Percentiles rank a stretch among this genome's conserved stretches.
These are phyloP conservation scores for Cyberlindnera amylophila DNA, from an alignment of 805 yeast species.

Conservation along the genomic window DNA sequence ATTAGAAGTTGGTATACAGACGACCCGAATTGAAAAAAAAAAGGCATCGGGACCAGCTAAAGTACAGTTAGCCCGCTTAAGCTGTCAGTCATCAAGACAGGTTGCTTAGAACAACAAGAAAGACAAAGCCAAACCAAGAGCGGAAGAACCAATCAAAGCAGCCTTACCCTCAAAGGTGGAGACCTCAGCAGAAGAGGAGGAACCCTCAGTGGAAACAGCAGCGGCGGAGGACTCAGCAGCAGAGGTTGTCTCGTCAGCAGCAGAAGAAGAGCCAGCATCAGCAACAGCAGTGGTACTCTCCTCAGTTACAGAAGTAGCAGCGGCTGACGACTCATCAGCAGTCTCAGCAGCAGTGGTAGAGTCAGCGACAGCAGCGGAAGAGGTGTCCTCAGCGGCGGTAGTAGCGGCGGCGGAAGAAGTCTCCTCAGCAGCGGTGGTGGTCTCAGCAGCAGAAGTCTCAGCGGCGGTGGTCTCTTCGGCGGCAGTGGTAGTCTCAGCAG, in stretches of 20 bases:
- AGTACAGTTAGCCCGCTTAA: too few species aligned
- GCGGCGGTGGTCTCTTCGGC: slow-evolving; percentile 16
- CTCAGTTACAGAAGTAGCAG: slow-evolving; percentile 20
- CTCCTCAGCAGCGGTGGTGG: slow-evolving; percentile 10
- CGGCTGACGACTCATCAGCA: slow-evolving; percentile 27
- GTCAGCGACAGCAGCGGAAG: slow-evolving; percentile 16
- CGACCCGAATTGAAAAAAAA: too few species aligned
- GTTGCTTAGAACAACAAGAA: slow-evolving; percentile 16
- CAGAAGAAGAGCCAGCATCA: slow-evolving; percentile 7
- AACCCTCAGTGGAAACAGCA: slow-evolving; percentile 9
- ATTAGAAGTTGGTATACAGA: neutral
- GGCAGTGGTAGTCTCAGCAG: slow-evolving; percentile 4
- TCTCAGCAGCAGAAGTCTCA: slow-evolving; percentile 11
- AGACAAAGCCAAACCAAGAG: slow-evolving; percentile 19
- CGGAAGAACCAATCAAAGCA: slow-evolving; percentile 19
- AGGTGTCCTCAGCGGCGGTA: slow-evolving; percentile 13
- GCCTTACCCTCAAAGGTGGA: slow-evolving; percentile 24
- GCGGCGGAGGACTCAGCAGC: slow-evolving; percentile 11
- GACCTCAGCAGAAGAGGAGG: slow-evolving; percentile 10
- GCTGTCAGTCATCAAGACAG: neutral
- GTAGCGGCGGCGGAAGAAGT: slow-evolving; percentile 18
- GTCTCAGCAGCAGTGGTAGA: slow-evolving; percentile 26
- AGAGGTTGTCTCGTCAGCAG: slow-evolving; percentile 8
- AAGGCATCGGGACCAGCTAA: neutral
- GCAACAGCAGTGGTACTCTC: slow-evolving; percentile 6